Conservation (phyloP, 192 early-diverging fungal genomes). For the Umbelopsis ramanniana region DNA sequence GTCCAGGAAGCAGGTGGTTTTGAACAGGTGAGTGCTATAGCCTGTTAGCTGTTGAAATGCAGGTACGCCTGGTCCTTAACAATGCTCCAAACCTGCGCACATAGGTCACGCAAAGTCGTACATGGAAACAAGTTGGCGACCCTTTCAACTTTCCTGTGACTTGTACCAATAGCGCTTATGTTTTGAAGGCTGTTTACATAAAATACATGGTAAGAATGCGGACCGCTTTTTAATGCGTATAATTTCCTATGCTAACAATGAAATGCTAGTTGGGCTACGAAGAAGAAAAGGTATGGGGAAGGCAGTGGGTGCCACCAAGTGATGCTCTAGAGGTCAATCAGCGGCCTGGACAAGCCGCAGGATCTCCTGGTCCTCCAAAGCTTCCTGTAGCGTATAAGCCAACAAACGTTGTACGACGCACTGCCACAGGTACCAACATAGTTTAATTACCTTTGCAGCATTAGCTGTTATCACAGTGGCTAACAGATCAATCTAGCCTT, state of each 20-base stretch:
- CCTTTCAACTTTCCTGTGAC: slow-evolving; percentile 82
- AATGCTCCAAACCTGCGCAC: not conserved
- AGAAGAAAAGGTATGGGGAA: slow-evolving; percentile 38
- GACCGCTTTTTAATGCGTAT: slow-evolving; percentile 20
- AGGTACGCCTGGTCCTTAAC: not conserved
- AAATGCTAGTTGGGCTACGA: slow-evolving; percentile 33
- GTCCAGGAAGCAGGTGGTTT: slow-evolving; percentile 72
- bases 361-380: slow-evolving; percentile 28
- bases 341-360: slow-evolving; percentile 24
- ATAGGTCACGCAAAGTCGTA: slow-evolving; percentile 69
- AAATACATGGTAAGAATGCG: slow-evolving; percentile 57
- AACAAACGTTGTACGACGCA: slow-evolving; percentile 32
- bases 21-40: slow-evolving; percentile 54
- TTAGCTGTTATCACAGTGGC: not conserved
- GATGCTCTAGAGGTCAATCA: slow-evolving; percentile 31
- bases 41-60: not conserved
- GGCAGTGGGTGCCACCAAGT: slow-evolving; percentile 35
- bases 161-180: slow-evolving; percentile 83
- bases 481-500: not conserved
- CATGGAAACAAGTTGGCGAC: slow-evolving; percentile 74
- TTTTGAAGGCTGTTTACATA: slow-evolving; percentile 77
- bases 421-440: slow-evolving; percentile 26
- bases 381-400: slow-evolving; percentile 17
- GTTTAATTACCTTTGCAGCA: not conserved
- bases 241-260: slow-evolving; percentile 30